These are phyloP conservation scores for Lithospermum erythrorhizon DNA, from an alignment of 257 asterid genomes.

Conservation along the genomic window DNA sequence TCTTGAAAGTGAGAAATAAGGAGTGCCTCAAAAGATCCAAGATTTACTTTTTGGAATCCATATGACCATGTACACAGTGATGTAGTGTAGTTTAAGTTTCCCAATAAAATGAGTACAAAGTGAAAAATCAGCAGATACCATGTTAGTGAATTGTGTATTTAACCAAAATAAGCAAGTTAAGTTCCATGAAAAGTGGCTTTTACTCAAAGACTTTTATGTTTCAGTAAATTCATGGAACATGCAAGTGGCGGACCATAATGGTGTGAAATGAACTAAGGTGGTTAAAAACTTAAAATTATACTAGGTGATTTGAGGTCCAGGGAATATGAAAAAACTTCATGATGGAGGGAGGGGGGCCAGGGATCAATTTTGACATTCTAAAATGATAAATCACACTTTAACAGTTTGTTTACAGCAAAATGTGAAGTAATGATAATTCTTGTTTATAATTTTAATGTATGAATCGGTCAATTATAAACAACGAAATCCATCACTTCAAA, in stretches of 20 bases:
- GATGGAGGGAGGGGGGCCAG: no score
- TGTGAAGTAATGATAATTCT: no score
- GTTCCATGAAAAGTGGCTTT: conserved; percentile 37
- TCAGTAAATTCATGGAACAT: conserved; percentile 13
- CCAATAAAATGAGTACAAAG: conserved; percentile 17
- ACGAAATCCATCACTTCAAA: no score
- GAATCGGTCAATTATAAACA: no score
- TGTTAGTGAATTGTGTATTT: conserved; percentile 14
- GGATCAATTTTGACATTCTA: no score
- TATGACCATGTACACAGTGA: background rate
- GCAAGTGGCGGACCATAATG: conserved; percentile 8
- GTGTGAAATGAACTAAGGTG: no score
- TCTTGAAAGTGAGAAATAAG: conserved; percentile 15
- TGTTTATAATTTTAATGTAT: no score
- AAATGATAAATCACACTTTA: no score
- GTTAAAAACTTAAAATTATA: no score
- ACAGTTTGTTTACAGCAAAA: no score
- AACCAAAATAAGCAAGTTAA: conserved; percentile 12
- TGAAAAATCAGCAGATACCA: conserved; percentile 13
- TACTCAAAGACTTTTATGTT: conserved; percentile 16
- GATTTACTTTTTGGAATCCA: conserved; percentile 3
- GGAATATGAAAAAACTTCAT: no score
- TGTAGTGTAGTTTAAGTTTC: conserved; percentile 4
- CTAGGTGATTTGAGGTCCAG: no score
- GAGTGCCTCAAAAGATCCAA: conserved; percentile 7